A percentile compares a stretch with the other conserved stretches of the same genome.
phyloP scores from a whole-genome alignment of 2,329 filamentous ascomycete species.

The Aspergillus neotritici region DNA sequence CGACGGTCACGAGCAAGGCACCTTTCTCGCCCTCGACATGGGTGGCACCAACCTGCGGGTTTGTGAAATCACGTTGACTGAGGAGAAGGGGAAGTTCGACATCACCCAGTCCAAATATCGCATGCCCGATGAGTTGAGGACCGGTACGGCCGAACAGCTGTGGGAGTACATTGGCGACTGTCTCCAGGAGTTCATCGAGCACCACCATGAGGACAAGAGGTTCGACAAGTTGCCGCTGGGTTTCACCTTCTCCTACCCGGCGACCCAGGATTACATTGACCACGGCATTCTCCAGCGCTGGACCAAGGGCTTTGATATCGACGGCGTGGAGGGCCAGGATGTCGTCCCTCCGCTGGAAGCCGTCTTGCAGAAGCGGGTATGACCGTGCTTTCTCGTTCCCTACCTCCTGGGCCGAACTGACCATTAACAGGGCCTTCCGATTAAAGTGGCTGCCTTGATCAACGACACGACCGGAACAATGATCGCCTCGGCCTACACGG shows the following conservation, averaged over 20 bases:
- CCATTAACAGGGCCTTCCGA: slow-evolving; percentile 65
- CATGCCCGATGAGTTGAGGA: slow-evolving; percentile 89
- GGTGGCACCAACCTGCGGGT: slow-evolving; percentile 93
- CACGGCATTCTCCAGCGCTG: slow-evolving; percentile 88
- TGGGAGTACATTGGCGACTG: slow-evolving; percentile 96
- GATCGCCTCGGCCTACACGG: slow-evolving; percentile 96
- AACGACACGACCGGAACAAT: slow-evolving; percentile 97
- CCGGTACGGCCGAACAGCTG: slow-evolving; percentile 73
- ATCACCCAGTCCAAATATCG: slow-evolving; percentile 95
- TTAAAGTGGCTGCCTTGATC: slow-evolving; percentile 87
- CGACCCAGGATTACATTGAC: slow-evolving; percentile 87
- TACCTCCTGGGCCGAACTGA: too few relatives aligned
- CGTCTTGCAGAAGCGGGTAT: slow-evolving; percentile 64
- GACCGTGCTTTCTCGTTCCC: slow-evolving; percentile 2
- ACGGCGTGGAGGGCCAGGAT: slow-evolving; percentile 83
- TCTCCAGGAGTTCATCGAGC: slow-evolving; percentile 81
- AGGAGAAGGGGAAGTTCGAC: slow-evolving; percentile 83
- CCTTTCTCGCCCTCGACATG: slow-evolving; percentile 87
- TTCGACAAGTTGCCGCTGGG: slow-evolving; percentile 65
- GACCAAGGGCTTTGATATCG: slow-evolving; percentile 97
- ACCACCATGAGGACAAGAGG: slow-evolving; percentile 66
- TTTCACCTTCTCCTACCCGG: slow-evolving; percentile 95
- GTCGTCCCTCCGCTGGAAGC: slow-evolving; percentile 83
- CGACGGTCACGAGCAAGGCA: slow-evolving; percentile 79
- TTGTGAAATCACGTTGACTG: slow-evolving; percentile 83